Evolutionary conservation across 2,329 filamentous ascomycete genomes (phyloP).

Genomic region (Cladosporium sp.): DNA sequence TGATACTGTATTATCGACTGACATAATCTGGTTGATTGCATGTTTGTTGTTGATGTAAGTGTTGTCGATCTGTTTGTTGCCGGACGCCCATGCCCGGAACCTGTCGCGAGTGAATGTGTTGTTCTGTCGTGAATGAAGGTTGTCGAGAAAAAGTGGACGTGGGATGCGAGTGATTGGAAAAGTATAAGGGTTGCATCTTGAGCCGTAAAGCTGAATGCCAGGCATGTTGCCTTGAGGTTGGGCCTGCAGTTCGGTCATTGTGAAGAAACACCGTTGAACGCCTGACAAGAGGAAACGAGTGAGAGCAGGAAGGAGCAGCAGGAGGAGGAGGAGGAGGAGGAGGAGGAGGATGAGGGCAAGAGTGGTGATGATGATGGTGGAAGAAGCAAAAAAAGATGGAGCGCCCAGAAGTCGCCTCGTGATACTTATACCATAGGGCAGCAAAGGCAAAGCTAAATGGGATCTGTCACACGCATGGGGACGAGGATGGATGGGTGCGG

Average conservation of each 20-base stretch:
- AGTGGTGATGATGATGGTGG: neutral
- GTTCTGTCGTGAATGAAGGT: constrained; percentile 6
- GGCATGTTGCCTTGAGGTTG: constrained; percentile 18
- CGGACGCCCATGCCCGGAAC: constrained; percentile 5
- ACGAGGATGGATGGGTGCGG: neutral
- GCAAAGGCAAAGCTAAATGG: neutral
- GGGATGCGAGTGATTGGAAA: constrained; percentile 10
- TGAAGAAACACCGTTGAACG: constrained; percentile 7
- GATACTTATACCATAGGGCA: neutral
- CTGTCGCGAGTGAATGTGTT: constrained; percentile 1
- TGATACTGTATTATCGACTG: neutral
- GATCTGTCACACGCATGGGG: constrained; percentile 14
- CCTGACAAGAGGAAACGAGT: constrained; percentile 5
- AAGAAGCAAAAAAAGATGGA: neutral
- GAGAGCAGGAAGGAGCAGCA: neutral
- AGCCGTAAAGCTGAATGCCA: constrained; percentile 15
- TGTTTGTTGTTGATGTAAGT: neutral
- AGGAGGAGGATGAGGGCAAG: neutral
- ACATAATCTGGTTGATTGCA: neutral
- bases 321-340: neutral
- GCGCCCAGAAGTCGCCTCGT: neutral
- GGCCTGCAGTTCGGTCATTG: constrained; percentile 11
- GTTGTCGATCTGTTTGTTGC: neutral
- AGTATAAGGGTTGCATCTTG: constrained; percentile 15
- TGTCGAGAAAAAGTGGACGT: constrained; percentile 10